Base-by-base conservation (phyloP, 371 early-diverging fungal genomes). In the Mortierella sp. region DNA sequence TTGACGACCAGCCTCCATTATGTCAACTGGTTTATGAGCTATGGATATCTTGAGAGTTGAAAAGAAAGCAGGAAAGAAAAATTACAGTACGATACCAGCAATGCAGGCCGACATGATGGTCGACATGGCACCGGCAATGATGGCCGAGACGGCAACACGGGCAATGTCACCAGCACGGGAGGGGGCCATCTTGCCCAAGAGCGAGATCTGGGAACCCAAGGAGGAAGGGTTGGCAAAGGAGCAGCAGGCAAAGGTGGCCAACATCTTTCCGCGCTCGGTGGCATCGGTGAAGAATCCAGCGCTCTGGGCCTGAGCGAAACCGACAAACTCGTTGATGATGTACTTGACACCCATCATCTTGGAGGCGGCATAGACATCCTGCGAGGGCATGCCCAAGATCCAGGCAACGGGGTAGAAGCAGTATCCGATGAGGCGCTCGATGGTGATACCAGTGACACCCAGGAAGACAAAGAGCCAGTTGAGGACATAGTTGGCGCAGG, bases 211-310 rank as follows among this genome's bases (percentile, higher is more conserved):
- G 84, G 97, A 96, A 87, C 97, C 98, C 78, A 97, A 92, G 70
- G 95, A 95, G 11, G 94, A 94, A 44, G 96, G 90, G 90, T 98
- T 97, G 77, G 97, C 97, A 87, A 98, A 98, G 32, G 96, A 96
- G 87, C 97, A 97, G 76, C 96, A 93, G 14, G 96, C 95, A 84
- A 96, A 97, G 43, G 95, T 93, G 5, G 92, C 88, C 48, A 96
- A 89, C 58, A 93, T 44, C 32, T 82, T 63, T 1, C 92, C 90
- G 63, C 95, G 94, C 18, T 32, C 89, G 71, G 55, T 72, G 4
- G 76, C 65, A n/a, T 54, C 80, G 18, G 46, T 56, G 51, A 86
- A 82, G 74, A 86, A 77, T 3, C 68, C 70, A 1, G 38, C 32
- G 0, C 6, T 7, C 76, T 81, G 65, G 29, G 83, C 78, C 10